Base-by-base conservation (phyloP, 140 eudicot genomes). In the Oenanthe javanica region DNA sequence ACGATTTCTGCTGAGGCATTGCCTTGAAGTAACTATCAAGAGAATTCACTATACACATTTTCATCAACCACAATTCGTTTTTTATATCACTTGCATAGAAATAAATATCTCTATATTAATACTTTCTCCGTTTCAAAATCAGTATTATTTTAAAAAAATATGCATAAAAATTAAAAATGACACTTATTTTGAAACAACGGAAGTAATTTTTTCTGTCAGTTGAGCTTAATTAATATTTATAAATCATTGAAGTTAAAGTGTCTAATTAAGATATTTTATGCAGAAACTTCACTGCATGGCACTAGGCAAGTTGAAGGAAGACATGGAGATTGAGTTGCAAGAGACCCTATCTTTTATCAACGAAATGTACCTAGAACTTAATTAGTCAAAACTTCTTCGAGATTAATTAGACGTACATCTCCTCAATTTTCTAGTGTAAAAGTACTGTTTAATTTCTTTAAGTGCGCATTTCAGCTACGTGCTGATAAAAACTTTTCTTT, bases 241-340 rank as follows among this genome's bases (percentile, higher is more conserved):
- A 36, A 36, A 36, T 36, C 40, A 36, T 36, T 36, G 40, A 36
- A 36, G 40, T 36, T 36, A 36, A 36, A 36, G 40, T 36, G 40
- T 36, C 40, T 36, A 36, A 36, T 36, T 55, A 19, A 57, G 75
- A 40, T 1, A 40, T 27, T 70, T 15, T 6, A 42, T 69, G 78
- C 81, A 82, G 85, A 73, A 82, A 54, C 73, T 50, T 43, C 79
- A 82, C 31, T 82, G 85, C 66, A 54, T 38, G 66, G 57, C 78
- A 46, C 82, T 82, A 42, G 76, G 73, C 55, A 77, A 77, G 78
- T 45, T 82, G 45, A 82, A 82, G 48, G 78, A 77, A 77, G 85
- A 42, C 42, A 82, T 82, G 47, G 85, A 82, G 48, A 79, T 49
- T 50, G 81, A 81, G 15, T 76, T 75, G 13, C 78, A 76, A 27